Conservation (phyloP, 805 yeast species). For the Spathaspora passalidarum region DNA sequence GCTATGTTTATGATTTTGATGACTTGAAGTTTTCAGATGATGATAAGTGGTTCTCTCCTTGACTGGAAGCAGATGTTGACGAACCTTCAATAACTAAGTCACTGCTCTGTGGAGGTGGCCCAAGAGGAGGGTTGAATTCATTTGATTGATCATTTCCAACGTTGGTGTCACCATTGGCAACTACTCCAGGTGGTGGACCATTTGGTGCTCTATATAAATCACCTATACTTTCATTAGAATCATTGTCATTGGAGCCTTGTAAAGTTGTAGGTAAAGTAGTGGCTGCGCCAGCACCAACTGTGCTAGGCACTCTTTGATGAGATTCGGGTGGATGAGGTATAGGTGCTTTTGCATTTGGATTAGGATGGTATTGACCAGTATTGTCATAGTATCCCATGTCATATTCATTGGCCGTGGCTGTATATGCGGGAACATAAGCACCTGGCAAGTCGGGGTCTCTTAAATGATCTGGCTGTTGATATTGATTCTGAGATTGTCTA, state of each 20-base stretch:
- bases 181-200: conserved; percentile 3
- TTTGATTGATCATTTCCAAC: not conserved
- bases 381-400: conserved; percentile 79
- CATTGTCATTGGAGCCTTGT: conserved; percentile 2
- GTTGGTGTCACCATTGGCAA: not conserved
- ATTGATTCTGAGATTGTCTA: conserved; percentile 59
- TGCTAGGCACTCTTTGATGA: conserved; percentile 17
- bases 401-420: conserved; percentile 60
- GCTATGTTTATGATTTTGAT: not conserved
- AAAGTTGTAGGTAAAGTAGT: not conserved
- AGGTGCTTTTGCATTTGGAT: conserved; percentile 26
- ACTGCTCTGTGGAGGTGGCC: not conserved
- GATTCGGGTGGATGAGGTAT: conserved; percentile 18
- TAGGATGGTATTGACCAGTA: conserved; percentile 45
- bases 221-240: conserved; percentile 3
- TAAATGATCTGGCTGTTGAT: conserved; percentile 37
- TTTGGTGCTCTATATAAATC: conserved; percentile 6
- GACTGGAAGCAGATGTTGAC: not conserved
- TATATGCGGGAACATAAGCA: conserved; percentile 64
- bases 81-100: not conserved
- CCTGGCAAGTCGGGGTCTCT: conserved; percentile 40
- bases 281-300: conserved; percentile 1
- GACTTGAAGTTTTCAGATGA: not conserved
- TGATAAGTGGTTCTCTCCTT: not conserved
- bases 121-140: not conserved